phyloP scores from a whole-genome alignment of 2,329 filamentous ascomycete species.

The Myriosclerotinia scirpicola region DNA sequence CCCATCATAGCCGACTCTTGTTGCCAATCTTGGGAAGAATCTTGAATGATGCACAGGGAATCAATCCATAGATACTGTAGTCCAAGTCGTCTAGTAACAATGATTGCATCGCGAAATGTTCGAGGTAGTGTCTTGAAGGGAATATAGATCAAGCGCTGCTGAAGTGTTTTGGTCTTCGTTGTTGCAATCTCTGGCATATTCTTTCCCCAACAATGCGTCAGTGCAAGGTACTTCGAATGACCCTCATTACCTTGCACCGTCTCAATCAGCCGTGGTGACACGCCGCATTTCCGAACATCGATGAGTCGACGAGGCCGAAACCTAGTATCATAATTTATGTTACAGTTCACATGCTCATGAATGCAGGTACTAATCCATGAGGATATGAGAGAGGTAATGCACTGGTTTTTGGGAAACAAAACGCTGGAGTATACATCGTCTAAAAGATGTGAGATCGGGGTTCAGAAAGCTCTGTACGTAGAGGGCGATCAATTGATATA shows the following conservation, averaged over 20 bases:
- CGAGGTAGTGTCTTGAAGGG: constrained; percentile 16
- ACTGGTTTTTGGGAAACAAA: constrained; percentile 21
- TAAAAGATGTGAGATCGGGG: constrained; percentile 12
- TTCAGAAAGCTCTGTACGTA: too few species aligned
- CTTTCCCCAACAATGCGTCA: constrained; percentile 25
- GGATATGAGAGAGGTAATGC: constrained; percentile 12
- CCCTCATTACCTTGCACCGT: neutral
- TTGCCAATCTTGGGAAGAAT: constrained; percentile 29
- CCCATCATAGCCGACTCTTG: constrained; percentile 29
- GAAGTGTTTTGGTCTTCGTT: constrained; percentile 20
- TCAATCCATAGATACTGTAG: constrained; percentile 21
- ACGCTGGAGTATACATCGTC: constrained; percentile 21
- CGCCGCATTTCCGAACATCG: constrained; percentile 24
- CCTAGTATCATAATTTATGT: constrained; percentile 22
- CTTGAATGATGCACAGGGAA: constrained; percentile 21
- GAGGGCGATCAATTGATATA: neutral
- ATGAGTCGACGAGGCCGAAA: constrained; percentile 28
- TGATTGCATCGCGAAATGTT: constrained; percentile 22
- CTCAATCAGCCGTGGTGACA: constrained; percentile 20
- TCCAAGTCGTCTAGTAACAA: constrained; percentile 16
- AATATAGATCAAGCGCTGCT: constrained; percentile 18
- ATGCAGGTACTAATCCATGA: constrained; percentile 26
- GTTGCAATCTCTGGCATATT: constrained; percentile 22
- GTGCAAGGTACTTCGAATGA: constrained; percentile 20
- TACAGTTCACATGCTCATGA: constrained; percentile 23